phyloP scores from a whole-genome alignment of 2,329 filamentous ascomycete genomes.

The Hypoxylon sp. region DNA sequence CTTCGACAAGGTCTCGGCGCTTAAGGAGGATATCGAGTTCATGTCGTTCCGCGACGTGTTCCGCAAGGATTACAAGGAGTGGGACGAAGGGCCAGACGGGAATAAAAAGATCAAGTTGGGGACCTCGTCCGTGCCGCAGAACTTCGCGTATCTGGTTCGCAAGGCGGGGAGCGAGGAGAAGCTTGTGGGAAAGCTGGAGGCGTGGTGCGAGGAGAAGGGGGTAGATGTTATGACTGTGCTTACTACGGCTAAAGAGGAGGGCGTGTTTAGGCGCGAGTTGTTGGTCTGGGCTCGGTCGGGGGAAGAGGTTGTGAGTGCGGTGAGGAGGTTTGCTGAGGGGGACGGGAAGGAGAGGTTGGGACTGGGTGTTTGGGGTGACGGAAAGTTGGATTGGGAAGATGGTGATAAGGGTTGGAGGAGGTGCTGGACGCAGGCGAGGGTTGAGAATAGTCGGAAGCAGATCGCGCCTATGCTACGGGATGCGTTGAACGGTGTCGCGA shows the following conservation, averaged over 20 bases:
- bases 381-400: conserved; percentile 53
- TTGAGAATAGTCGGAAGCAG: conserved; percentile 72
- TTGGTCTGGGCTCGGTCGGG: conserved; percentile 70
- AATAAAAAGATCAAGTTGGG: conserved; percentile 66
- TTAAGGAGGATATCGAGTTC: conserved; percentile 72
- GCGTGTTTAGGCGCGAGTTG: conserved; percentile 70
- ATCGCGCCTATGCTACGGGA: conserved; percentile 72
- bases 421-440: conserved; percentile 72
- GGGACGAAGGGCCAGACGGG: conserved; percentile 64
- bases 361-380: conserved; percentile 63
- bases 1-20: conserved; percentile 65
- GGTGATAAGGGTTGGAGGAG: conserved; percentile 57
- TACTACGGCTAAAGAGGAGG: conserved; percentile 68
- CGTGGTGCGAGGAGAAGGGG: conserved; percentile 63
- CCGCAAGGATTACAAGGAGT: conserved; percentile 87
- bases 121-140: conserved; percentile 71
- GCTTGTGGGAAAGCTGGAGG: conserved; percentile 58
- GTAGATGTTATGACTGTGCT: conserved; percentile 74
- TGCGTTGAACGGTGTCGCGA: conserved; percentile 53
- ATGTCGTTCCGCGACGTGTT: conserved; percentile 73
- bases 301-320: conserved; percentile 55
- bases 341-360: conserved; percentile 58
- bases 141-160: conserved; percentile 66
- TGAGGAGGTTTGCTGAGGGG: conserved; percentile 61
- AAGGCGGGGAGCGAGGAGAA: conserved; percentile 57